These are phyloP conservation scores for Clitocybe nebularis DNA, from an alignment of 1,284 basidiomycete genomes.

Conservation along the genomic window DNA sequence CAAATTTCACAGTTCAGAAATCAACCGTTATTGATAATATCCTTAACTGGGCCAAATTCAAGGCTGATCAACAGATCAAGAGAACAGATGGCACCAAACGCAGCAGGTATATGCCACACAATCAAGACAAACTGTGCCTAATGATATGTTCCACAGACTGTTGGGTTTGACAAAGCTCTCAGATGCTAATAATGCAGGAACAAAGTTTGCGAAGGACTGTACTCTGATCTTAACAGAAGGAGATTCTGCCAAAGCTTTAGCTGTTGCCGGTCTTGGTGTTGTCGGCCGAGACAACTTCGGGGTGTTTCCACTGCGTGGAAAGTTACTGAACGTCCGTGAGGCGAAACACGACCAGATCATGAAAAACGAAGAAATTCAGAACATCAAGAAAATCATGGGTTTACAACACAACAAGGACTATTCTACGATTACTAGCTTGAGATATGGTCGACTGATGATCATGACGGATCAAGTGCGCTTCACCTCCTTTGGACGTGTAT, in stretches of 20 bases:
- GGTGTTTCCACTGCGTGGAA: constrained; percentile 97
- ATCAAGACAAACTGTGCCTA: constrained; percentile 3
- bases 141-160: constrained; percentile 46
- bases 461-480: constrained; percentile 94
- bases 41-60: constrained; percentile 94
- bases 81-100: constrained; percentile 96
- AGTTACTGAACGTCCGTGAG: constrained; percentile 96
- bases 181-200: constrained; percentile 98
- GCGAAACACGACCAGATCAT: constrained; percentile 94
- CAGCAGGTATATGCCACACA: constrained; percentile 49
- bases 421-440: constrained; percentile 63
- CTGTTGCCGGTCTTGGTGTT: constrained; percentile 91
- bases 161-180: constrained; percentile 92
- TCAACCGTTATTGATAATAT: constrained; percentile 92
- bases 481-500: constrained; percentile 3
- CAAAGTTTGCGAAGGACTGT: constrained; percentile 76
- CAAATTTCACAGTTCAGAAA: constrained; percentile 67
- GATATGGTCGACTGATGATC: constrained; percentile 97
- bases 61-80: constrained; percentile 94
- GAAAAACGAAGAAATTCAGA: constrained; percentile 97
- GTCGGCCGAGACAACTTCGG: constrained; percentile 97
- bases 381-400: constrained; percentile 98
- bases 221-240: constrained; percentile 99
- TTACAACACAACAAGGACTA: constrained; percentile 95
- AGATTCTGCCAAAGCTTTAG: constrained; percentile 97